Evolutionary conservation across 2,329 filamentous ascomycete genomes (phyloP).

Genomic region (Monosporascus sp.): DNA sequence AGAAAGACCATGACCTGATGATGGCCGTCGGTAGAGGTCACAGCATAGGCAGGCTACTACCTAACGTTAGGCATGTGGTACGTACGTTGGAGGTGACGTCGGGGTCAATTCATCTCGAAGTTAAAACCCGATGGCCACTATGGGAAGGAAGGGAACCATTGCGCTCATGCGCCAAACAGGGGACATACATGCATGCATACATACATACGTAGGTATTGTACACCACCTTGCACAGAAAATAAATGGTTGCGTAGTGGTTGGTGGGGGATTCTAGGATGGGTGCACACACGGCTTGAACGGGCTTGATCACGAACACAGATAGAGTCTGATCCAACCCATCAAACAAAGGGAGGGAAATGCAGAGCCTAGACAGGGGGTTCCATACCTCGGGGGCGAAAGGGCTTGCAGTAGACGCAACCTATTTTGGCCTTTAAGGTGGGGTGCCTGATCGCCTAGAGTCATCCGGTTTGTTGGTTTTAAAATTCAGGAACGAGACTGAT

Average conservation of each 20-base stretch:
- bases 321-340: no score
- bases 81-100: slow-evolving; percentile 20
- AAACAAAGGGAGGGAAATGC: no score
- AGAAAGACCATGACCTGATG: background rate
- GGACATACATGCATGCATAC: background rate
- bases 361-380: no score
- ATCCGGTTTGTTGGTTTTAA: background rate
- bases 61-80: slow-evolving; percentile 3
- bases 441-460: background rate
- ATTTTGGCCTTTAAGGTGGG: background rate
- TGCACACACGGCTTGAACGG: no score
- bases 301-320: no score
- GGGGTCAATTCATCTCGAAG: background rate
- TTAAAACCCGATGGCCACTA: background rate
- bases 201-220: no score
- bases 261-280: background rate
- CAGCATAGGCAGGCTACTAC: background rate
- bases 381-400: background rate
- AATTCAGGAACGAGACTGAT: background rate
- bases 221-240: no score
- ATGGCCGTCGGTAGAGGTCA: background rate
- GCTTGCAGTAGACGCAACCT: background rate
- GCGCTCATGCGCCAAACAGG: background rate
- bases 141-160: background rate
- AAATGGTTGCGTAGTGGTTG: background rate